These are phyloP conservation scores for Pseudocercospora ulei DNA, from an alignment of 2,329 filamentous ascomycete species.

Conservation along the genomic window DNA sequence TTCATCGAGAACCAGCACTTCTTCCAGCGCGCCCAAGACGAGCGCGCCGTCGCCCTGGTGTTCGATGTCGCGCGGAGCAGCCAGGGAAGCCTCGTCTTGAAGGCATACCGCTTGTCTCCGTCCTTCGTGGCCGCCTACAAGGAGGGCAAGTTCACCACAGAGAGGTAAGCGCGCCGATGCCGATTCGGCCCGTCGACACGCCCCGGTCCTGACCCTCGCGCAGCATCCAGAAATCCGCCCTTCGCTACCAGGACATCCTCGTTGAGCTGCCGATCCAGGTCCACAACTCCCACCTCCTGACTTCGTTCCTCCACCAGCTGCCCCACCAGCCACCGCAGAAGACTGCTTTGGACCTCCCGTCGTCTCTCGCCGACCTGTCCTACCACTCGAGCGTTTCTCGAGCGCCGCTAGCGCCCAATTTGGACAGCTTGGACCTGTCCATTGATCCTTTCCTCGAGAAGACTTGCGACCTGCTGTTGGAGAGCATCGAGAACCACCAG, in stretches of 20 bases:
- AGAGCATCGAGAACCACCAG: constrained; percentile 95
- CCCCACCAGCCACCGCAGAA: constrained; percentile 55
- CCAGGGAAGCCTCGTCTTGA: constrained; percentile 78
- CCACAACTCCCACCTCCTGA: constrained; percentile 96
- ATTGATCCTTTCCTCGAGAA: constrained; percentile 98
- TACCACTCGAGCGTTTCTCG: constrained; percentile 51
- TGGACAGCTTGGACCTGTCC: constrained; percentile 79
- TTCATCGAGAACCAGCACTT: constrained; percentile 97
- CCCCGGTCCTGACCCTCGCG: constrained; percentile 23
- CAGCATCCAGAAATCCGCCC: constrained; percentile 86
- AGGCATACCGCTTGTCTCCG: constrained; percentile 81
- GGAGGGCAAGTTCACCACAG: constrained; percentile 94
- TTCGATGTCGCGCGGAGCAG: constrained; percentile 94
- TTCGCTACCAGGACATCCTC: constrained; percentile 88
- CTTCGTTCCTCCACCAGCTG: constrained; percentile 86
- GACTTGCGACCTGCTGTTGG: constrained; percentile 89
- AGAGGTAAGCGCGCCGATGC: constrained; percentile 55
- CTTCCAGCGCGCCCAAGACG: constrained; percentile 88
- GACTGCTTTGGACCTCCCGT: constrained; percentile 60
- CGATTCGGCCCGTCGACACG: not conserved
- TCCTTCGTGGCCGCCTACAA: constrained; percentile 85
- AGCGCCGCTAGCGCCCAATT: constrained; percentile 70
- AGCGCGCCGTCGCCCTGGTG: constrained; percentile 76
- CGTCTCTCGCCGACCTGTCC: constrained; percentile 68
- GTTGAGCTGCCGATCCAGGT: constrained; percentile 79